Evolutionary conservation across 75 land plant genomes (phyloP).

Genomic region (Selaginella tamariscina): DNA sequence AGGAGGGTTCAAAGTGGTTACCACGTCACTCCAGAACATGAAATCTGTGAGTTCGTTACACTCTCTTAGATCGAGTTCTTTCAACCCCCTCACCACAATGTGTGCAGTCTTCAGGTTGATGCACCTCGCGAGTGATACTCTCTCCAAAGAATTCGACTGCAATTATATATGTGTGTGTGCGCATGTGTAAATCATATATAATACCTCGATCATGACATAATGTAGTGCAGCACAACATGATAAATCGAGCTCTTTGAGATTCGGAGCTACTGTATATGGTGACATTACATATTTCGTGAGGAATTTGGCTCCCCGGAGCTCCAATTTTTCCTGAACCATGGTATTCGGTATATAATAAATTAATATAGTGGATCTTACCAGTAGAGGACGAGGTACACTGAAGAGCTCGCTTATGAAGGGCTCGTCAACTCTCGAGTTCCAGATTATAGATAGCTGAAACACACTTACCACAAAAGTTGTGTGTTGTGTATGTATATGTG

Average conservation of each 20-base stretch:
- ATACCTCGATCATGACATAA: slow-evolving; percentile 11
- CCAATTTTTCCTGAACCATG: not conserved
- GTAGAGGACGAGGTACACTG: not conserved
- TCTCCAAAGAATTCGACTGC: slow-evolving; percentile 7
- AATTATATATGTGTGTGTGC: not conserved
- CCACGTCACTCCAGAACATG: slow-evolving; percentile 4
- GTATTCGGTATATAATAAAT: not conserved
- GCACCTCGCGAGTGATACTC: slow-evolving; percentile 5
- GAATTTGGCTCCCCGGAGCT: slow-evolving; percentile 12
- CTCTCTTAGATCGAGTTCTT: not conserved
- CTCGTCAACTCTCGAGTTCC: slow-evolving; percentile 1
- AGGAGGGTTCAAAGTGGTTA: not conserved
- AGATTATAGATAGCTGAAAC: slow-evolving; percentile 2
- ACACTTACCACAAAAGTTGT: not conserved
- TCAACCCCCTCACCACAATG: slow-evolving; percentile 1
- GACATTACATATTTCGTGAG: slow-evolving; percentile 3
- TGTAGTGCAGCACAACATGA: slow-evolving; percentile 14
- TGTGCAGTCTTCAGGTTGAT: not conserved
- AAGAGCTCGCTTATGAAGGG: slow-evolving; percentile 1
- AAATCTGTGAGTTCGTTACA: not conserved
- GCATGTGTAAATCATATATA: not conserved
- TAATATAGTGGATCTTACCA: not conserved
- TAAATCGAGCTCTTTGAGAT: slow-evolving; percentile 3
- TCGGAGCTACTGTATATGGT: not conserved
- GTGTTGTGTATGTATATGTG: not conserved